Evolutionary conservation across 2,329 filamentous ascomycete species (phyloP).

Genomic region (Curvularia lunata): DNA sequence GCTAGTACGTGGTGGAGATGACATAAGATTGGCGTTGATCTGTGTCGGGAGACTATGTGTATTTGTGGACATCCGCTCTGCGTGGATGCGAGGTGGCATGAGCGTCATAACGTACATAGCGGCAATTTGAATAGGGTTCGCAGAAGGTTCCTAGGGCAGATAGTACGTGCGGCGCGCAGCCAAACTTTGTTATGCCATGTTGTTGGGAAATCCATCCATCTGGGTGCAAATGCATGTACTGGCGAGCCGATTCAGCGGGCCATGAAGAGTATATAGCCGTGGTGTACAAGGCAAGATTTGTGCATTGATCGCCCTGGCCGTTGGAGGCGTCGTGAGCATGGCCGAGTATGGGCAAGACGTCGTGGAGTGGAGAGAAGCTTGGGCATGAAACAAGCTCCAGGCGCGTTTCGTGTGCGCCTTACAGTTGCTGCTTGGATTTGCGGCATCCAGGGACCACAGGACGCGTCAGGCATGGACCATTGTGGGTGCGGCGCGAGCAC

Average conservation of each 20-base stretch:
- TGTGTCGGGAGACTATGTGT: not conserved
- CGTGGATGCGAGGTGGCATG: not conserved
- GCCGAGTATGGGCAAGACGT: not conserved
- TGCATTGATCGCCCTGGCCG: not conserved
- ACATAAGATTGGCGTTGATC: not conserved
- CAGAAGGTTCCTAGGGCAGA: not conserved
- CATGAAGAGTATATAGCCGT: not conserved
- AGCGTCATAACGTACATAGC: not conserved
- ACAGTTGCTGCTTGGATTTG: constrained; percentile 14
- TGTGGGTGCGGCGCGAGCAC: not conserved
- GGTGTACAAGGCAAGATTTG: not conserved
- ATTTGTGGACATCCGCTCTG: not conserved
- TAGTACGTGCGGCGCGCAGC: not conserved
- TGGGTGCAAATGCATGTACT: not conserved
- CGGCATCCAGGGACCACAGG: not conserved
- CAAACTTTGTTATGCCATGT: not conserved
- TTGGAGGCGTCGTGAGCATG: not conserved
- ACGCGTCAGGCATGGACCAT: not conserved
- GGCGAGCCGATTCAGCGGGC: not conserved
- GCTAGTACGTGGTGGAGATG: not conserved
- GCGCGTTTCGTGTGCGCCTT: constrained; percentile 27
- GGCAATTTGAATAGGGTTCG: not conserved
- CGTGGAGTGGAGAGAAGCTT: not conserved
- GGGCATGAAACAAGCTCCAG: constrained; percentile 17
- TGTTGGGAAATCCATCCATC: not conserved